phyloP scores from a whole-genome alignment of 2,329 filamentous ascomycete genomes.

The Botrytis fabae region DNA sequence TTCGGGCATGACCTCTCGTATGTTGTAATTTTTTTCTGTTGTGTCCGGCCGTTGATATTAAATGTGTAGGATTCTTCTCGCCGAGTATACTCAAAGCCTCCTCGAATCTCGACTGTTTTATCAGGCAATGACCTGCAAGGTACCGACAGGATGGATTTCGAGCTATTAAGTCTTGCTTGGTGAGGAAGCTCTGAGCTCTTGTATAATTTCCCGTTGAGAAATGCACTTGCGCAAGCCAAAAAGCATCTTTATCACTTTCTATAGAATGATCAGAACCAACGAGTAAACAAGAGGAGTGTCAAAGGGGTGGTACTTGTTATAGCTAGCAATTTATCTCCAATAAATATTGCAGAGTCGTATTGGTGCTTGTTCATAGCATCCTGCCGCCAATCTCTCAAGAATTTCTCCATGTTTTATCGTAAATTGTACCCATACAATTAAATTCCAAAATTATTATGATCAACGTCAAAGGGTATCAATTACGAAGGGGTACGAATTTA shows the following conservation, averaged over 20 bases:
- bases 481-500: not conserved
- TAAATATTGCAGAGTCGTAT: conserved; percentile 94
- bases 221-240: conserved; percentile 97
- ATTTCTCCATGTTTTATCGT: conserved; percentile 73
- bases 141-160: conserved; percentile 88
- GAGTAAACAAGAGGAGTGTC: not conserved
- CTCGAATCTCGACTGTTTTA: conserved; percentile 87
- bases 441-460: not conserved
- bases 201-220: conserved; percentile 95
- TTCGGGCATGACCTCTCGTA: conserved; percentile 52
- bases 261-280: conserved; percentile 25
- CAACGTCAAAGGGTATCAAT: not conserved
- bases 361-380: conserved; percentile 95
- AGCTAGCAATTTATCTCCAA: conserved; percentile 94
- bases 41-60: conserved; percentile 66
- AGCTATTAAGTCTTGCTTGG: conserved; percentile 76
- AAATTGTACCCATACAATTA: not conserved
- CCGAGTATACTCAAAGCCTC: conserved; percentile 85
- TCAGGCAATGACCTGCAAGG: conserved; percentile 87
- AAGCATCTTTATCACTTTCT: conserved; percentile 94
- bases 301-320: conserved; percentile 69
- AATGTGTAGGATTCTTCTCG: conserved; percentile 89
- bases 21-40: conserved; percentile 71
- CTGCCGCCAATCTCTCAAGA: conserved; percentile 90
- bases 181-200: conserved; percentile 82